These are phyloP conservation scores for Colletotrichum chrysophilum DNA, from an alignment of 2,329 filamentous ascomycete species.

Conservation along the genomic window DNA sequence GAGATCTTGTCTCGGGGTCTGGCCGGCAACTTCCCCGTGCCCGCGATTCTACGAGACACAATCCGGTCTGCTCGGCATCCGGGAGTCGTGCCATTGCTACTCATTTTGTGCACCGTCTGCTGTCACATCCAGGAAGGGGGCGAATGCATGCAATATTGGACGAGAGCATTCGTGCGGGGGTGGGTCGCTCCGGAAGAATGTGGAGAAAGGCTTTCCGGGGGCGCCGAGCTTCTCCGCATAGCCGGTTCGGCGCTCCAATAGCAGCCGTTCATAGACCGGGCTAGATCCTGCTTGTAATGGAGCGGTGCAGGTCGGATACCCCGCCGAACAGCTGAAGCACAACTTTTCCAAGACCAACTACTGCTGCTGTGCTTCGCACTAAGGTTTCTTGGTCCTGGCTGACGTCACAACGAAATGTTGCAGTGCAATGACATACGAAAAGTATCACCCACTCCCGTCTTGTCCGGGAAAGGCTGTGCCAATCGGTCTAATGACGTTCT, in stretches of 20 bases:
- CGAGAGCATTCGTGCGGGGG: neutral
- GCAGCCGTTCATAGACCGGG: neutral
- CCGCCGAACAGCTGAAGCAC: neutral
- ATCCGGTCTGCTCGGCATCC: neutral
- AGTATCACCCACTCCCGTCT: conserved; percentile 2
- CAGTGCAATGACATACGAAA: conserved; percentile 7
- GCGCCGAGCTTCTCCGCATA: neutral
- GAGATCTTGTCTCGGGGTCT: neutral
- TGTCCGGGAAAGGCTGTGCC: neutral
- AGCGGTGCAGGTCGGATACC: neutral
- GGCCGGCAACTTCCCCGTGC: neutral
- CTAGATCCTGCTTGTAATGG: neutral
- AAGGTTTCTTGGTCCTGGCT: neutral
- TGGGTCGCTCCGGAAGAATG: neutral
- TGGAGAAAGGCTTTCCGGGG: conserved; percentile 1
- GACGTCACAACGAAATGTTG: conserved; percentile 7
- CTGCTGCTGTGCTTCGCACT: neutral
- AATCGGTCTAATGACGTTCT: neutral
- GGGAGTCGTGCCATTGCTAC: neutral
- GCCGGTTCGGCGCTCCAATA: neutral
- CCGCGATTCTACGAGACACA: neutral
- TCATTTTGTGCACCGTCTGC: neutral
- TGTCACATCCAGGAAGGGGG: neutral
- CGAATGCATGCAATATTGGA: neutral
- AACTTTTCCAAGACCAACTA: neutral